A percentile compares a stretch with the other conserved stretches of the same genome.
These are phyloP conservation scores for Acanthamoeba lenticulata DNA, from an alignment of 208 protist species.

Conservation along the genomic window DNA sequence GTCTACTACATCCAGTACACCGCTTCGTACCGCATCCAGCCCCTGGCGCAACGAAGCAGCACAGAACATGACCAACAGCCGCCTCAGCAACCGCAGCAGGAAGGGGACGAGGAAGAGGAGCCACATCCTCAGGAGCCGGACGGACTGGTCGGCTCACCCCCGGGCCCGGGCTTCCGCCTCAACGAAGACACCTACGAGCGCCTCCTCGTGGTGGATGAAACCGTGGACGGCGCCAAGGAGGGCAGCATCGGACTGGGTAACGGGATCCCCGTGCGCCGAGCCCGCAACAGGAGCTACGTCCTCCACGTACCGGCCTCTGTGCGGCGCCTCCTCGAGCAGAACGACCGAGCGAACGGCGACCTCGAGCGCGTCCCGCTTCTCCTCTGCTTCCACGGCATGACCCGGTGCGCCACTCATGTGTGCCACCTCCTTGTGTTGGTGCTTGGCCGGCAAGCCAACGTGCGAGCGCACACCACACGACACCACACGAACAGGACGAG, in stretches of 20 bases:
- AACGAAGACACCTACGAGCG: not conserved
- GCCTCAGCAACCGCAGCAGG: too few relatives aligned
- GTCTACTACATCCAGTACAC: too few relatives aligned
- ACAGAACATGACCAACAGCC: too few relatives aligned
- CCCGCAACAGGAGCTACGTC: too few relatives aligned
- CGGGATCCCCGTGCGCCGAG: too few relatives aligned
- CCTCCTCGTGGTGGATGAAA: not conserved
- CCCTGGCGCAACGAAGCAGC: too few relatives aligned
- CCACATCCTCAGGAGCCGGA: not conserved
- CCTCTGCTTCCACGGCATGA: slow-evolving; percentile 36
- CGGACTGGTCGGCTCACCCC: too few relatives aligned
- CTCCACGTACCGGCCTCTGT: not conserved
- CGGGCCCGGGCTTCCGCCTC: too few relatives aligned
- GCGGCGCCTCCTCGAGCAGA: not conserved
- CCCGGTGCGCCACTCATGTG: too few relatives aligned
- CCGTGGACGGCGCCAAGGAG: not conserved
- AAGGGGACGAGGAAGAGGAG: not conserved
- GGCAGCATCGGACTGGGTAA: too few relatives aligned
- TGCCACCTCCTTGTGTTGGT: too few relatives aligned
- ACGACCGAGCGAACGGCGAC: not conserved
- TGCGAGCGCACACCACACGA: not conserved
- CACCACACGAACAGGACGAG: not conserved
- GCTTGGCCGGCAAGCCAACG: too few relatives aligned
- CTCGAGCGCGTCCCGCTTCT: slow-evolving; percentile 15
- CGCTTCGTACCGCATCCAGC: not conserved